Base-by-base conservation (phyloP, 257 asterid genomes). In the Leonotis leonurus region DNA sequence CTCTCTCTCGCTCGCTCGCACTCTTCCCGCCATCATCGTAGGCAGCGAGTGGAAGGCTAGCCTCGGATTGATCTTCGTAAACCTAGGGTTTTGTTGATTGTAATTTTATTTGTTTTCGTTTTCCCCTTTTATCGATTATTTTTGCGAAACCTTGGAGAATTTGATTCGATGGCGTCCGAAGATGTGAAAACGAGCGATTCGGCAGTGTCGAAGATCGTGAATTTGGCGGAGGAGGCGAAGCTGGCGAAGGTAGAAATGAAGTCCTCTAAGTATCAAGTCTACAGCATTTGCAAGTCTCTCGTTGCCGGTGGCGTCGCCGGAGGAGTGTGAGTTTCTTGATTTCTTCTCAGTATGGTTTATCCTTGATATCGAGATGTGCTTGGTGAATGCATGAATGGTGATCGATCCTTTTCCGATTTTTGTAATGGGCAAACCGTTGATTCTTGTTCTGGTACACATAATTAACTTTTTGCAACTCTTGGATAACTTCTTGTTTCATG, bases 261-360 rank as follows among this genome's bases (percentile, higher is more conserved):
- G 78, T 88, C 96, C 6, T 57, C 87, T 12, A 77, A 82, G 12
- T 60, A 77, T 64, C 85, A 87, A 61, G 74, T 83, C 20, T 81
- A 73, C 77, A 79, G 78, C 60, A 74, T 89, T 68, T 79, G 88
- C 83, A 89, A 86, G 75, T 89, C 97, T 71, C 89, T 89, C 53
- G 66, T 83, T 32, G 91, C 95, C 14, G 97, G 95, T 5, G 97
- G 97, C 29, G 87, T 82, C 27, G 97, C 95, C 8, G 97, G 95
- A 65, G 95, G 97, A 78, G 79, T 89, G 95, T 89, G 45, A 74
- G 96, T 70, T n/a, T 26, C 35, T 21, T 7, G 13, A 3, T 46
- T 20, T 5, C 1, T 30, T 13, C 20, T 35, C 26, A 12, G 0
- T 26, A 0, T 14, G n/a, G n/a, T 14, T 41, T 14, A 0, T 2